Evolutionary conservation across 441 rosid species (phyloP), one percentile per base, ranked within the genome.

Genomic region (Mallotus repandus): DNA sequence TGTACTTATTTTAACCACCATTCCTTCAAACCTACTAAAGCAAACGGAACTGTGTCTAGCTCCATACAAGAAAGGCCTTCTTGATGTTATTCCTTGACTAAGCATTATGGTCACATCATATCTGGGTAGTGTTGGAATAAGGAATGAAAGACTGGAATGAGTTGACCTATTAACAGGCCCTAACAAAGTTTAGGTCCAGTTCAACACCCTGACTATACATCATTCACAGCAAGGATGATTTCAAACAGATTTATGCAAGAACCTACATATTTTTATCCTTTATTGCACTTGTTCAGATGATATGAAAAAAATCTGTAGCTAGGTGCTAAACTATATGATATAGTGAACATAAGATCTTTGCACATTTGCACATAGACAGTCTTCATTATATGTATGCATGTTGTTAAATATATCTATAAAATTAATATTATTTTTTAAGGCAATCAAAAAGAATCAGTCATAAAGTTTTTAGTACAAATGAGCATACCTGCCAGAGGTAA

Each of bases 401-500:
- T 25, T 25, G 29, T 25, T 25, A 1, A 25, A 25, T 2, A 25
- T 25, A 25, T 25, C 29, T 25, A 25, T 25, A 25, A 25, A 25
- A 25, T 25, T 25, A 25, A 25, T 25, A 25, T 25, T 25, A 25
- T 25, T 25, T 25, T 25, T 25, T 2, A 25, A 25, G 29, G 29
- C 29, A 25, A 25, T 25, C 1, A 25, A 25, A 25, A 25, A 25
- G 29, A 25, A 25, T 25, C 29, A 25, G 2, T 25, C 29, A 70
- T 22, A 61, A 68, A 25, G 66, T 13, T 68, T 68, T 64, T 16
- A 45, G 74, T 54, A 56, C 5, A 56, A 68, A 68, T 61, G 70
- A 81, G 50, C 32, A 70, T 89, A 91, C 98, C 99, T 95, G 98
- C 99, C 98, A 95, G 9, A 95, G 93, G 83, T 90, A 95, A 69